Evolutionary conservation across 2,329 filamentous ascomycete species (phyloP), one percentile per base, ranked within the genome.

Genomic region (Pseudodiploospora longispora): DNA sequence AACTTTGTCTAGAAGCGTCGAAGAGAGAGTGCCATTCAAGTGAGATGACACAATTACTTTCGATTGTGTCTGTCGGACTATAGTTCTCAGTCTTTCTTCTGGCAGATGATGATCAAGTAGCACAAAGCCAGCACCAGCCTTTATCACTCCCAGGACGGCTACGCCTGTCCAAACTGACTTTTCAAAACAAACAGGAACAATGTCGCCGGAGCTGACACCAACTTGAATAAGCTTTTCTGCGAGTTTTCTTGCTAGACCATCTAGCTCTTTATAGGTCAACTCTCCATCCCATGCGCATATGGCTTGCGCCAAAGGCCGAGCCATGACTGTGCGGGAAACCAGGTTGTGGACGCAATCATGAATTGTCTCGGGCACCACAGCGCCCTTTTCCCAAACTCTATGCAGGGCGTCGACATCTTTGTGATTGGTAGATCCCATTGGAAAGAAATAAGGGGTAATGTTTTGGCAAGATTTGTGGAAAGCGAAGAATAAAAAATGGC

Each of bases 101-200:
- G 19, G 19, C 19, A 19, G 19, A 19, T 19, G 19, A 19, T 19
- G 19, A 19, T 50, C 43, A 9, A 50, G 9, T 9, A 36, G 30
- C 6, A 47, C 41, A 33, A 35, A 50, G 2, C 36, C 46, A 19
- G 36, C 58, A 5, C 60, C 61, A 32, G 61, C 52, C 41, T 61
- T 63, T n/a, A 65, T 41, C 1, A 63, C 52, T 4, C 47, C 59
- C 6, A 65, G 44, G 42, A 61, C 55, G 1, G 57, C 55, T 3
- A 63, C 53, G 6, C 51, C 37, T 0, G 51, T 51, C 57, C 56
- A 64, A 34, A 48, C 52, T 4, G 61, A 62, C 44, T 64, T 65
- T 28, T 62, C 58, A 40, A 64, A 63, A 31, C 53, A 59, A 10
- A 64, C 45, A 1, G 58, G 58, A 9, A 61, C 54, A 5, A 57